A percentile compares a stretch with the other conserved stretches of the same genome.
These are phyloP conservation scores for Circinella minor DNA, from an alignment of 371 early-diverging fungal genomes.

Conservation along the genomic window DNA sequence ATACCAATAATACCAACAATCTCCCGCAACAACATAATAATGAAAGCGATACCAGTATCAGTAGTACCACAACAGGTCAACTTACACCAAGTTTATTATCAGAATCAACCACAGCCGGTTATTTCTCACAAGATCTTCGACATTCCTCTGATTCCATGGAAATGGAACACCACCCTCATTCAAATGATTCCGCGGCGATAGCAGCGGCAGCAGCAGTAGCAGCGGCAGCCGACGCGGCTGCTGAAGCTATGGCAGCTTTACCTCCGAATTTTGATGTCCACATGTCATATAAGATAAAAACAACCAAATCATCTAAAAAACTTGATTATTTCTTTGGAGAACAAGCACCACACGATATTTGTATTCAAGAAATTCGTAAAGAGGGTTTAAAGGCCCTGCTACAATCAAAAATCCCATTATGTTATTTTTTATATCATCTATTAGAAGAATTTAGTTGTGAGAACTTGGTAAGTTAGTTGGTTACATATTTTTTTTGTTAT, in stretches of 20 bases:
- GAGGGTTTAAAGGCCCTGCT: constrained; percentile 63
- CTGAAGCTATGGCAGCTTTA: constrained; percentile 11
- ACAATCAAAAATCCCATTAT: constrained; percentile 56
- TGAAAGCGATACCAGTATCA: too few relatives aligned
- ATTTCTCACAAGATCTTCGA: background rate
- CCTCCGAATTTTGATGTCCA: constrained; percentile 43
- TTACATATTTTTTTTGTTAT: too few relatives aligned
- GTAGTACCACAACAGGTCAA: background rate
- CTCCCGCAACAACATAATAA: too few relatives aligned
- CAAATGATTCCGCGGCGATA: background rate
- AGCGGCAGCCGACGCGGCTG: constrained; percentile 12
- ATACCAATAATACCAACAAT: background rate
- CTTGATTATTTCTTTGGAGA: constrained; percentile 59
- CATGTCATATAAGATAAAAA: constrained; percentile 41
- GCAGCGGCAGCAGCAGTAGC: constrained; percentile 3
- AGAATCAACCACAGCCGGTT: background rate
- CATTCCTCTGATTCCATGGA: background rate
- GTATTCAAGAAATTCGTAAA: constrained; percentile 52
- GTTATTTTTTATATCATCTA: constrained; percentile 60
- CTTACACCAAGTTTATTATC: constrained; percentile 3
- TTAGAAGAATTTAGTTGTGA: constrained; percentile 61
- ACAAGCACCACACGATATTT: constrained; percentile 51
- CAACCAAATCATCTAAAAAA: constrained; percentile 45
- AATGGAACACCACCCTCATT: constrained; percentile 1
- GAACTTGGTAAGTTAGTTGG: constrained; percentile 48